Percentiles rank a stretch among this genome's conserved stretches.
These are phyloP conservation scores for Metarhizium humberi DNA, from an alignment of 2,329 filamentous ascomycete species.

Conservation along the genomic window DNA sequence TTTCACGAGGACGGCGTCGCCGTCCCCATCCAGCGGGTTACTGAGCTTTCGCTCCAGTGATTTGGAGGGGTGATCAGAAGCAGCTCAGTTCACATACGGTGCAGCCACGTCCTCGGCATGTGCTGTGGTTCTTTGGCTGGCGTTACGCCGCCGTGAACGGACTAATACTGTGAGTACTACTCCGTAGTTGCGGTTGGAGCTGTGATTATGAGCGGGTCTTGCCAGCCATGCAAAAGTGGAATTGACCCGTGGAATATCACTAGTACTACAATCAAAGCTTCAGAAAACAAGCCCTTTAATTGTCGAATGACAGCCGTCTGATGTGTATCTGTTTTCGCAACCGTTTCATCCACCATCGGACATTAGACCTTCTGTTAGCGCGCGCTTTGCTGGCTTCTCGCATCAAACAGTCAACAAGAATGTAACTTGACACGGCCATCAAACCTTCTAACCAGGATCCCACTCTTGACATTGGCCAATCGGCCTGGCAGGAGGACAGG, in stretches of 20 bases:
- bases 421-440: neutral
- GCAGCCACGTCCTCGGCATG: constrained; percentile 1
- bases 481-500: neutral
- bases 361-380: neutral
- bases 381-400: neutral
- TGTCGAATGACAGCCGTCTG: neutral
- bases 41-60: constrained; percentile 3
- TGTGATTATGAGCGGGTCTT: neutral
- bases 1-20: neutral
- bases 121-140: neutral
- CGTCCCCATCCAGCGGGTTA: constrained; percentile 6
- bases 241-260: neutral
- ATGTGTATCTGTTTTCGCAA: neutral
- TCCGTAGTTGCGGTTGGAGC: neutral
- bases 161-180: neutral
- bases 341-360: neutral
- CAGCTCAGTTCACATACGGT: constrained; percentile 4
- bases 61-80: constrained; percentile 3
- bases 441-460: neutral
- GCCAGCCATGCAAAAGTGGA: neutral
- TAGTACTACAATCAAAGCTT: neutral
- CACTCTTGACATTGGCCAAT: neutral
- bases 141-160: neutral
- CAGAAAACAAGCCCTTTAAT: neutral
- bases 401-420: neutral